Base-by-base conservation (phyloP, 1,139 yeast genomes). In the Candida albicans region DNA sequence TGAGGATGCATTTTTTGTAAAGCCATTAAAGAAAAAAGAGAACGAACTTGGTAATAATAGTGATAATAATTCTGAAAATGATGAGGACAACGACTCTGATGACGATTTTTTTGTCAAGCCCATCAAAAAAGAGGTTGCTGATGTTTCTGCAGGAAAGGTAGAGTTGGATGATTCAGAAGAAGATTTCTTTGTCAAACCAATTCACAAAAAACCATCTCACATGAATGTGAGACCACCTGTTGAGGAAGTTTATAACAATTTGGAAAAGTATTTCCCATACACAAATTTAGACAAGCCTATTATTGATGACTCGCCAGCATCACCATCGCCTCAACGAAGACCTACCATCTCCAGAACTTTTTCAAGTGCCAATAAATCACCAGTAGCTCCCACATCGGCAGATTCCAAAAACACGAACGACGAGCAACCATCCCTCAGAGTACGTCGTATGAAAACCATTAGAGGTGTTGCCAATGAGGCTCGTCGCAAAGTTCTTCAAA, bases 401-500 rank as follows among this genome's bases (percentile, higher is more conserved):
- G 35, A 31, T 11, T 9, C 12, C 11, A 13, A 29, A 4, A 28
- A 27, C 10, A 24, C 13, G 1, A 14, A 13, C 6, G 35, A 38
- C 10, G 72, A 62, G 1, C 75, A 69, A 41, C 31, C 39, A 6
- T 57, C 59, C 13, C 57, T 70, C 36, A 58, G 65, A 32, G 63
- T 73, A 15, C 60, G 68, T 13, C 49, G 68, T 39, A 86, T 91
- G 82, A 89, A 89, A 64, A 86, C 96, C 11, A 89, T 95, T 47
- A 75, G 99, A 52, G 84, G 87, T 15, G 96, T 93, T 42, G 99
- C 97, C 0, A 81, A 86, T 52, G 99, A 95, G 61, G 98, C 98
- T 0, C 61, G 76, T 24, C 58, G 63, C 66, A 87, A 67, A 80
- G 78, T 65, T 73, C 82, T 51, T 25, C 70, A 56, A 35, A 58